phyloP scores from a whole-genome alignment of 176 grass and related monocot genomes.

The Avena insularis region DNA sequence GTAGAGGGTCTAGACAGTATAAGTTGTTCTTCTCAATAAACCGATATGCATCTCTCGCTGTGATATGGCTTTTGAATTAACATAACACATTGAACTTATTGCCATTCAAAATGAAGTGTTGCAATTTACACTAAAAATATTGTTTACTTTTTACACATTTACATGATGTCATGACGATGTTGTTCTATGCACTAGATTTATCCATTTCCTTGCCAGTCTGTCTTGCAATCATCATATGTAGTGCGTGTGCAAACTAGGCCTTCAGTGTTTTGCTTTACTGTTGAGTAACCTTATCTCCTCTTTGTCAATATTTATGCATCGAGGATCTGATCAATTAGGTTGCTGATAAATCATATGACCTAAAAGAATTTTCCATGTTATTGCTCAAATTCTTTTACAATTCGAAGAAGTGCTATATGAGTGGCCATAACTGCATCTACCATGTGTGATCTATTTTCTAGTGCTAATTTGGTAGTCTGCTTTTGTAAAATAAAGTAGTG shows the following conservation, averaged over 20 bases:
- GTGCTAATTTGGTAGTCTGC: background rate
- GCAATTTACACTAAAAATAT: conserved; percentile 1
- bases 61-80: background rate
- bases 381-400: background rate
- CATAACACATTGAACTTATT: background rate
- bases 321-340: background rate
- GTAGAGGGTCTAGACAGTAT: background rate
- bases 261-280: background rate
- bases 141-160: background rate
- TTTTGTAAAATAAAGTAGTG: conserved; percentile 1
- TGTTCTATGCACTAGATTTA: conserved; percentile 2
- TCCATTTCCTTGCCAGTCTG: conserved; percentile 25
- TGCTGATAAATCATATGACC: background rate
- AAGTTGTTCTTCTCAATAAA: background rate
- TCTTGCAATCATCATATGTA: conserved; percentile 1
- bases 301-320: background rate
- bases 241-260: conserved; percentile 7
- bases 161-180: background rate
- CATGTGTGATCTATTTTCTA: background rate
- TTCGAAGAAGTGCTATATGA: background rate
- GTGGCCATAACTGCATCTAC: background rate
- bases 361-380: background rate
- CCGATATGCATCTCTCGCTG: background rate
- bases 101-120: background rate
- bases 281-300: background rate